Conservation (phyloP, 768 basidiomycete species). For the Psilocybe subaeruginosa region DNA sequence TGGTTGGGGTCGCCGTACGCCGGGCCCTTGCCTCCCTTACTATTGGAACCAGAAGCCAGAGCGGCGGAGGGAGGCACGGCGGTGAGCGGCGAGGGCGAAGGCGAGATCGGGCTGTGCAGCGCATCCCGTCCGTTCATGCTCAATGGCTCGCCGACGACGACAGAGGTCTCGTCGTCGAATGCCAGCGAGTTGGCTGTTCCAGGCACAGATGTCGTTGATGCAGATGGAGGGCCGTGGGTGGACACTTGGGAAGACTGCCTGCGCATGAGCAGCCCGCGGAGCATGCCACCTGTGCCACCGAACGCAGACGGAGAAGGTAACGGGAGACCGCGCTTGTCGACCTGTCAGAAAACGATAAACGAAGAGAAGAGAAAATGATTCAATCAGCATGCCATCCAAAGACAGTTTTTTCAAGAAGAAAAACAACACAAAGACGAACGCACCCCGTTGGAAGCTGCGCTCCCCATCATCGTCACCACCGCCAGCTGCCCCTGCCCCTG, state of each 20-base stretch:
- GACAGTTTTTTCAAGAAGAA: background rate
- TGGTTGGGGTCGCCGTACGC: conserved; percentile 80
- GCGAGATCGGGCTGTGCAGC: background rate
- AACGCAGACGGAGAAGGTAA: conserved; percentile 78
- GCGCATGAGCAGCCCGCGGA: conserved; percentile 87
- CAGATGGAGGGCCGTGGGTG: conserved; percentile 26
- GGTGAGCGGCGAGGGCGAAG: background rate
- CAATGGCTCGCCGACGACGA: conserved; percentile 45
- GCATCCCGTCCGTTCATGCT: conserved; percentile 21
- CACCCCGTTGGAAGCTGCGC: conserved; percentile 87
- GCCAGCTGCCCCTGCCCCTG: conserved; percentile 47
- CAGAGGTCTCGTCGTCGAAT: conserved; percentile 51
- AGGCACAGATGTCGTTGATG: background rate
- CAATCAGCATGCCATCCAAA: too few species aligned
- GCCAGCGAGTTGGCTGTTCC: conserved; percentile 30
- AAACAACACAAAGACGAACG: conserved; percentile 34
- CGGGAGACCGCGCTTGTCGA: conserved; percentile 89
- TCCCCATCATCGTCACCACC: conserved; percentile 77
- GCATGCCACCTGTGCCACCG: conserved; percentile 73
- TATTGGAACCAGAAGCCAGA: conserved; percentile 40
- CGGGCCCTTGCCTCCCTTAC: conserved; percentile 20
- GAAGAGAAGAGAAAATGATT: background rate
- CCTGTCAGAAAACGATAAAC: conserved; percentile 43
- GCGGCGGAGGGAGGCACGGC: conserved; percentile 18
- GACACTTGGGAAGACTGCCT: conserved; percentile 88